Evolutionary conservation across 768 basidiomycete genomes (phyloP).

Genomic region (Boletus pseudopeckii): DNA sequence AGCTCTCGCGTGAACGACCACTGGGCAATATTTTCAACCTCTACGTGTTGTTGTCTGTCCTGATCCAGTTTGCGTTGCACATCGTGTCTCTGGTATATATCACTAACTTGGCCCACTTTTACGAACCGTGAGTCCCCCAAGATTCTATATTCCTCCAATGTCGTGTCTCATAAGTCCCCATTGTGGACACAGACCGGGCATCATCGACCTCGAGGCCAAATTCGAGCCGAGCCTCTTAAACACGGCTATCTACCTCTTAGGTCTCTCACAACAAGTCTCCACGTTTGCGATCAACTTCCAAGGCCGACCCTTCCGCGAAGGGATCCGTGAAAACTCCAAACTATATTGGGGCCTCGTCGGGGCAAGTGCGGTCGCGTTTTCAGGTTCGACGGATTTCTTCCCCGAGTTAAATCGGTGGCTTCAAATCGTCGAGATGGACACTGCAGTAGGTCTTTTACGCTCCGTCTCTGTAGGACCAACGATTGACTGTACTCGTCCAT

Average conservation of each 20-base stretch:
- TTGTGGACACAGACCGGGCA: constrained; percentile 47
- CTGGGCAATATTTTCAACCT: constrained; percentile 95
- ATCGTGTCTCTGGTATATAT: constrained; percentile 90
- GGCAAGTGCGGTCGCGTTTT: constrained; percentile 87
- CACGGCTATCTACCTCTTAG: constrained; percentile 93
- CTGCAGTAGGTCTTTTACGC: constrained; percentile 47
- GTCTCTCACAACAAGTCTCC: constrained; percentile 96
- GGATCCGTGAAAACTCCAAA: constrained; percentile 93
- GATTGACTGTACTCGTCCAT: not conserved
- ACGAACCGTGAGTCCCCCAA: constrained; percentile 66
- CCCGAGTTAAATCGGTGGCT: constrained; percentile 97
- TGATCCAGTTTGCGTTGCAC: constrained; percentile 92
- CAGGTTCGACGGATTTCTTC: constrained; percentile 89
- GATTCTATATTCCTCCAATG: not conserved
- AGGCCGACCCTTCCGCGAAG: constrained; percentile 97
- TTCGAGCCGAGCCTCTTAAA: constrained; percentile 94
- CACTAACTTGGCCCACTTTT: constrained; percentile 73
- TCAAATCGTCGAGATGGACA: constrained; percentile 90
- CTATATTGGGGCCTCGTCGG: constrained; percentile 90
- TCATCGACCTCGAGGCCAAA: constrained; percentile 92
- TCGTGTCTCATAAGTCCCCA: not conserved
- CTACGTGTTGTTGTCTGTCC: constrained; percentile 89
- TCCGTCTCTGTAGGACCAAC: not conserved
- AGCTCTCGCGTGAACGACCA: constrained; percentile 89
- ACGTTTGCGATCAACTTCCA: constrained; percentile 99